Base-by-base conservation (phyloP, 192 early-diverging fungal species). In the Lunasporangiospora selenospora region DNA sequence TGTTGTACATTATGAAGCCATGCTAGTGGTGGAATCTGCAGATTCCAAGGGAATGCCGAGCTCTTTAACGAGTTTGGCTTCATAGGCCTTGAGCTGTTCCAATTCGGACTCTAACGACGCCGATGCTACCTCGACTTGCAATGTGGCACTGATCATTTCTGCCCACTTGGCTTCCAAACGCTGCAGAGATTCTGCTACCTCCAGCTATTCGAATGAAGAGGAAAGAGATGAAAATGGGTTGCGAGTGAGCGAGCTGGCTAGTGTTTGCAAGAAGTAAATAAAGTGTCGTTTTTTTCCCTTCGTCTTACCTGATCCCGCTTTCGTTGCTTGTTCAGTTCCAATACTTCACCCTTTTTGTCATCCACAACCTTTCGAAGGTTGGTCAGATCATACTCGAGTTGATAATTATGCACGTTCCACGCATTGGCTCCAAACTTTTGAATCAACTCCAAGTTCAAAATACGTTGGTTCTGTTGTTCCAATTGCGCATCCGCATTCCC, bases 321-420 rank as follows among this genome's bases (percentile, higher is more conserved):
- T 21, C 84, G 53, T 32, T 83, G 65, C 23, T 76, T 79, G 50
- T 85, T 85, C 11, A 85, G 53, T 23, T 83, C 78, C 19, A 71
- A 66, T 15, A 81, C 76, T 19, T 83, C 47, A n/a, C 65, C 44
- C 29, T 52, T 48, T 24, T 81, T 75, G 6, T 77, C 57, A 7
- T 85, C 81, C 5, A 83, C 70, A 3, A 53, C 52, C 21, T 67
- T 69, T 61, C 77, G 64, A 38, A 81, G 47, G 16, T 75, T 58
- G 9, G 58, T 58, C 3, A 85, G 48, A 33, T 76, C 41, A 19
- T 53, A 57, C 40, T 85, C 81, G 46, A 83, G 23, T 29, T 85
- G 84, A 42, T 77, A 85, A 46, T 85, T 85, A 24, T 85, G 84
- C 40, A 83, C 51, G 48, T 79, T 79, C 84, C 84, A 85, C 0